Evolutionary conservation across 2,329 filamentous ascomycete genomes (phyloP).

Genomic region (Cadophora malorum): DNA sequence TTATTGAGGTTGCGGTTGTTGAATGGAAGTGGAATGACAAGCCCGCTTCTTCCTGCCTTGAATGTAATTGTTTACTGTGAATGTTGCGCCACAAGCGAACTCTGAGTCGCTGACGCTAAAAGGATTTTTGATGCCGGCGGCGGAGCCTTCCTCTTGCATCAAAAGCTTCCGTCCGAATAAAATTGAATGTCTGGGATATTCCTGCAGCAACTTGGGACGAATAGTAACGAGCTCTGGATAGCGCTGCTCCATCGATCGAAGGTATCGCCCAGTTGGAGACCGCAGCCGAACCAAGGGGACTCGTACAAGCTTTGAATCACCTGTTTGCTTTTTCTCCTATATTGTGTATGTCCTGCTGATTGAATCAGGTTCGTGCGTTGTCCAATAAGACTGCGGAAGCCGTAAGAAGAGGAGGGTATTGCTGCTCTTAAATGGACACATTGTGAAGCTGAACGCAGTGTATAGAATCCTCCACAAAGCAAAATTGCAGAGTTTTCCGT

Average conservation of each 20-base stretch:
- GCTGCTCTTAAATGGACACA: not conserved
- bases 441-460: not conserved
- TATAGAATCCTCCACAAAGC: not conserved
- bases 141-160: not conserved
- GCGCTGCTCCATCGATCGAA: not conserved
- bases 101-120: not conserved
- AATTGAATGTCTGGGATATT: not conserved
- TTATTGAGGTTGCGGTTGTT: not conserved
- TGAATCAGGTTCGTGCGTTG: not conserved
- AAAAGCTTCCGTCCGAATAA: not conserved
- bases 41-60: not conserved
- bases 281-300: not conserved
- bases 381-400: not conserved
- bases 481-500: not conserved
- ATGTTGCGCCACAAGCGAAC: constrained; percentile 5
- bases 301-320: not conserved
- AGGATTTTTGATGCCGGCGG: not conserved
- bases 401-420: not conserved
- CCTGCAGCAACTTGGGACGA: not conserved
- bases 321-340: not conserved
- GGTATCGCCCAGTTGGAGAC: not conserved
- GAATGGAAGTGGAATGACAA: not conserved
- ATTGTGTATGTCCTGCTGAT: not conserved
- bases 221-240: not conserved
- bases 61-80: constrained; percentile 8